These are phyloP conservation scores for Yarrowia osloensis DNA, from an alignment of 805 yeast species.

Conservation along the genomic window DNA sequence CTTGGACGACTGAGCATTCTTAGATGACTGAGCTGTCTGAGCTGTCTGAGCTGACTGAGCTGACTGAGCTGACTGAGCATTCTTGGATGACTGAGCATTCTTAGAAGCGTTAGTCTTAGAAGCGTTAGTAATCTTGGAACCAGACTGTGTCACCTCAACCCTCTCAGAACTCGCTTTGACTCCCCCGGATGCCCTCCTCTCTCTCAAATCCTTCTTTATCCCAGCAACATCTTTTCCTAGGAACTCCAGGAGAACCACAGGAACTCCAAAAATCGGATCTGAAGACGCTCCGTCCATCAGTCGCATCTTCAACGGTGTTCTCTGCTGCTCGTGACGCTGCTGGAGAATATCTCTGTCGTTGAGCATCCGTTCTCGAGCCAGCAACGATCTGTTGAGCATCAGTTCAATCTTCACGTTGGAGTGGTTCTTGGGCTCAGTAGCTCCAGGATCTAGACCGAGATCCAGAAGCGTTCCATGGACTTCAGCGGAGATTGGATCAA, in stretches of 20 bases:
- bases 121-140: too few relatives aligned
- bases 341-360: neutral
- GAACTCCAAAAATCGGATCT: slow-evolving; percentile 10
- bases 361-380: neutral
- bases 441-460: neutral
- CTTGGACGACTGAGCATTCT: too few relatives aligned
- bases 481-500: slow-evolving; percentile 1
- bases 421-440: neutral
- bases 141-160: too few relatives aligned
- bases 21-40: too few relatives aligned
- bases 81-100: too few relatives aligned
- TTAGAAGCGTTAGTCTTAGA: too few relatives aligned
- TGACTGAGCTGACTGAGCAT: too few relatives aligned
- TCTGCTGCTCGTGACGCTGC: slow-evolving; percentile 10
- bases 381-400: slow-evolving; percentile 6
- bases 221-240: slow-evolving; percentile 3
- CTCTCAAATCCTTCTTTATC: slow-evolving; percentile 5
- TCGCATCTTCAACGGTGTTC: neutral
- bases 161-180: too few relatives aligned
- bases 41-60: too few relatives aligned
- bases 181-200: too few relatives aligned
- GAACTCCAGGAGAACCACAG: slow-evolving; percentile 8
- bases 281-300: slow-evolving; percentile 6
- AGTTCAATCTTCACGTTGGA: slow-evolving; percentile 16
- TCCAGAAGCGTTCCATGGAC: neutral